A percentile compares a stretch with the other conserved stretches of the same genome.
phyloP scores from a whole-genome alignment of 768 basidiomycete species.

The Xanthoconium stramineum region DNA sequence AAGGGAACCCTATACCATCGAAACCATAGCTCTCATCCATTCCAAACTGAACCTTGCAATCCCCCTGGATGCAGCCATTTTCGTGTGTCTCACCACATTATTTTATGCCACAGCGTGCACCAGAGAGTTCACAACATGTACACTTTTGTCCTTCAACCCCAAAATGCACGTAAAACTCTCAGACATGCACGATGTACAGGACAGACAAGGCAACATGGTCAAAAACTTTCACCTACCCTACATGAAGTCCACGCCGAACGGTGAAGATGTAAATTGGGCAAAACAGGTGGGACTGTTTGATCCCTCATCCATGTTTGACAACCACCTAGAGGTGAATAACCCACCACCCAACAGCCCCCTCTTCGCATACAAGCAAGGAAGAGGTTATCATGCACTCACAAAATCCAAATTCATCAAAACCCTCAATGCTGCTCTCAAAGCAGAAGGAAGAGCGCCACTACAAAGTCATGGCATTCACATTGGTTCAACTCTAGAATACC shows the following conservation, averaged over 20 bases:
- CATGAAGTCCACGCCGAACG: not conserved
- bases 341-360: not conserved
- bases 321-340: not conserved
- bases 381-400: not conserved
- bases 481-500: no score
- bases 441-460: no score
- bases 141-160: not conserved
- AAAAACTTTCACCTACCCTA: not conserved
- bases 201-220: not conserved
- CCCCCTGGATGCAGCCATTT: not conserved
- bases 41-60: not conserved
- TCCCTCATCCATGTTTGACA: not conserved
- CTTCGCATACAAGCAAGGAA: not conserved
- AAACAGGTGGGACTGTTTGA: not conserved
- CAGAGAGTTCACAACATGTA: not conserved
- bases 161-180: not conserved
- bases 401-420: not conserved
- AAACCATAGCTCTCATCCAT: not conserved
- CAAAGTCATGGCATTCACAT: no score
- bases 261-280: not conserved
- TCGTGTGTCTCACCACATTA: not conserved
- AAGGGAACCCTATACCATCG: not conserved
- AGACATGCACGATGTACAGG: not conserved
- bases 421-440: not conserved
- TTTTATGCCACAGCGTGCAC: not conserved